A percentile compares a stretch with the other conserved stretches of the same genome.
These are phyloP conservation scores for Sungouiella blattae DNA, from an alignment of 805 yeast genomes.

Conservation along the genomic window DNA sequence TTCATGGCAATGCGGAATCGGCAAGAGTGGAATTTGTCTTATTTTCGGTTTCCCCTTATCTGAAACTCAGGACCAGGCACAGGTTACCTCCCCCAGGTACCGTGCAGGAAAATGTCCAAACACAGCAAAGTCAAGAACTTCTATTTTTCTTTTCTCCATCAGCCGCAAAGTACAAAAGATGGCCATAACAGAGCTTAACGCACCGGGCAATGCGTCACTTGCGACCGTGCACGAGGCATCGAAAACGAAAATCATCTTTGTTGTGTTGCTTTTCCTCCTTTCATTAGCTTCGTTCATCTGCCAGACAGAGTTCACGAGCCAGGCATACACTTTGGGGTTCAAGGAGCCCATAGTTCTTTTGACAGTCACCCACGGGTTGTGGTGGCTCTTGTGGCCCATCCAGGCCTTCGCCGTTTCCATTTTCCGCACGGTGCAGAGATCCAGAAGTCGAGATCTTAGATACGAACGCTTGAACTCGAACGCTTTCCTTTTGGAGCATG, in stretches of 20 bases:
- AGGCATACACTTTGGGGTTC: conserved; percentile 56
- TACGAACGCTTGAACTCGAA: conserved; percentile 29
- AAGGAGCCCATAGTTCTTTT: conserved; percentile 67
- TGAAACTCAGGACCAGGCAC: too few species aligned
- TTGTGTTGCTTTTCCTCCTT: conserved; percentile 29
- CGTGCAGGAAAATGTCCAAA: too few species aligned
- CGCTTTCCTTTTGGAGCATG: conserved; percentile 24
- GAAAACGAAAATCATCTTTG: conserved; percentile 34
- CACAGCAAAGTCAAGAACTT: too few species aligned
- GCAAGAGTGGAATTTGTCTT: too few species aligned
- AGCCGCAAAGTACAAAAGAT: too few species aligned
- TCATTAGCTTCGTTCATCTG: conserved; percentile 58
- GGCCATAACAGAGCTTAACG: conserved; percentile 34
- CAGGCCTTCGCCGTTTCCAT: conserved; percentile 53
- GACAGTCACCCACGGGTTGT: conserved; percentile 72
- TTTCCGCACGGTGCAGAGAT: conserved; percentile 35
- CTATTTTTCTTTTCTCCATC: too few species aligned
- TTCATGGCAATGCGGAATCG: too few species aligned
- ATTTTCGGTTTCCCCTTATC: too few species aligned
- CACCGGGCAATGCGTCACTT: conserved; percentile 18
- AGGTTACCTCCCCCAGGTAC: too few species aligned
- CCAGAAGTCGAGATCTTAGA: conserved; percentile 13
- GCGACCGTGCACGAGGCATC: conserved; percentile 26
- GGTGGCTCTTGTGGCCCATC: conserved; percentile 71
- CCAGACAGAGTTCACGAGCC: conserved; percentile 79